Base-by-base conservation (phyloP, 306 rosid species). In the Cajanus cajan region DNA sequence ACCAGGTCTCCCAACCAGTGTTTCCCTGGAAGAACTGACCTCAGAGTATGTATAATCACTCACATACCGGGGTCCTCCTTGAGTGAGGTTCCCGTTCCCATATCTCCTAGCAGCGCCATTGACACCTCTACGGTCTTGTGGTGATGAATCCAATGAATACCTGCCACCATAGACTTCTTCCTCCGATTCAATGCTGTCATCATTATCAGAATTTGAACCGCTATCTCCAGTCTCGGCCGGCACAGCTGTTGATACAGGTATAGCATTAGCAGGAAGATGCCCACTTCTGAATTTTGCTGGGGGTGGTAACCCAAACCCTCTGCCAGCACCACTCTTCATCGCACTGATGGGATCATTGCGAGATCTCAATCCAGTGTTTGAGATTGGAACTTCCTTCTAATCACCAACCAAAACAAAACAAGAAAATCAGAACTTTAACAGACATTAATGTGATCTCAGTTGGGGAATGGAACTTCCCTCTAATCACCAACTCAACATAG, bases 1-100 rank as follows among this genome's bases (percentile, higher is more conserved):
- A 44, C 88, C 86, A 31, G 72, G 67, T 74, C 91, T 86, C 41
- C 92, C 86, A 19, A 54, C 86, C 74, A 87, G 64, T 25, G 97
- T 93, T 80, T 96, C 99, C 90, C 92, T 88, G 0, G 99, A 96
- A 1, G 99, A 93, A 81, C 93, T 89, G n/a, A 96, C 93, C 66
- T 96, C 98, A 6, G 99, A 96, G 71, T 87, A 89, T 2, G 88
- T 62, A 62, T 81, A 84, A 80, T 96, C 98, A 77, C 96, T 90
- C 2, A 75, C 93, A 78, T 88, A 87, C 44, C 37, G 85, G 0
- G 87, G 18, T 2, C 57, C 83, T 73, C 86, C 82, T n/a, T 82
- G 90, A 3, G 39, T 1, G 16, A 63, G 70, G 21, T 89, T 89
- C 59, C 31, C 31, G n/a, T n/a, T n/a, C 31, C 87, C 88, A 54